phyloP scores from a whole-genome alignment of 2,329 filamentous ascomycete species.

The Botrytis galanthina region DNA sequence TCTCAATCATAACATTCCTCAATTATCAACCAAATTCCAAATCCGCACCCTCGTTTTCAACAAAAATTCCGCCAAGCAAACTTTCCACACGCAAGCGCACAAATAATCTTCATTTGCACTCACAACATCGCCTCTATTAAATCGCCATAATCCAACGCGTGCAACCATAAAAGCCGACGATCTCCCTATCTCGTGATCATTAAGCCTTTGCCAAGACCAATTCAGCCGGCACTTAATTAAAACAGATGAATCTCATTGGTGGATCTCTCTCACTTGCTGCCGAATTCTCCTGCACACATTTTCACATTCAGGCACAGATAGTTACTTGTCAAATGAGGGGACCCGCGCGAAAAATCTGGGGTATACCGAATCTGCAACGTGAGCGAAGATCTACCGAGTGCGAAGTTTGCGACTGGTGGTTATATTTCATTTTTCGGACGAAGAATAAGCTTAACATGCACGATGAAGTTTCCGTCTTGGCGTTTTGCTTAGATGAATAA shows the following conservation, averaged over 20 bases:
- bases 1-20: background rate
- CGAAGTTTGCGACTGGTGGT: background rate
- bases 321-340: background rate
- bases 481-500: background rate
- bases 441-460: background rate
- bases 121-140: background rate
- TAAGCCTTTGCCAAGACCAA: background rate
- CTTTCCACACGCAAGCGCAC: background rate
- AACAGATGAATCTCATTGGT: background rate
- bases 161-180: background rate
- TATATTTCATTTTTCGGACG: background rate
- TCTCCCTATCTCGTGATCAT: background rate
- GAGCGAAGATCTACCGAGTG: background rate
- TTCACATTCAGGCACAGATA: constrained; percentile 3
- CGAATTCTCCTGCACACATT: background rate
- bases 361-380: background rate
- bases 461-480: constrained; percentile 7
- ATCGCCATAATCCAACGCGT: background rate
- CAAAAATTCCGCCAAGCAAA: background rate
- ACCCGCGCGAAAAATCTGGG: background rate
- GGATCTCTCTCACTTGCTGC: background rate
- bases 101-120: background rate
- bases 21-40: background rate
- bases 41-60: background rate
- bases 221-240: background rate